phyloP scores from a whole-genome alignment of 2,329 filamentous ascomycete species.

The Paecilomyces variotii region DNA sequence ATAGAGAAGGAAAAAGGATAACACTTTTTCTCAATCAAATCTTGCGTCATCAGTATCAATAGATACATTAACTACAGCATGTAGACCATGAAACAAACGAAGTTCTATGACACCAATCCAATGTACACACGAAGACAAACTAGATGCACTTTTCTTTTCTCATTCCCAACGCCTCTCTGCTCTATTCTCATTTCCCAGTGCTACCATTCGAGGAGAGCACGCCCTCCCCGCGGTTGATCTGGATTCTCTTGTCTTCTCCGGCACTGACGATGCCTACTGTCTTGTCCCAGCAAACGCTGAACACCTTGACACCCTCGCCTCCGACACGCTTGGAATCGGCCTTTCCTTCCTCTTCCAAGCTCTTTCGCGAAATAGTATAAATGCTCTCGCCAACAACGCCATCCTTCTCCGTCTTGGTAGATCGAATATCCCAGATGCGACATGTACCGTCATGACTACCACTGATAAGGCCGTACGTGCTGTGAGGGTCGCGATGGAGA shows the following conservation, averaged over 20 bases:
- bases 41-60: background rate
- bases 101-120: background rate
- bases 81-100: background rate
- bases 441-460: conserved; percentile 90
- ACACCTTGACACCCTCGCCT: conserved; percentile 84
- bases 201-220: conserved; percentile 24
- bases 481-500: conserved; percentile 55
- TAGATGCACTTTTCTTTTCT: conserved; percentile 1
- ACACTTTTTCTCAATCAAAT: background rate
- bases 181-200: conserved; percentile 9
- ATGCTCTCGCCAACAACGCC: conserved; percentile 61
- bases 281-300: conserved; percentile 78
- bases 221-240: conserved; percentile 68
- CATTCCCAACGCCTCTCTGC: conserved; percentile 12
- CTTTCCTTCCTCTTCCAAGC: conserved; percentile 55
- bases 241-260: conserved; percentile 89
- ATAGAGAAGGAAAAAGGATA: background rate
- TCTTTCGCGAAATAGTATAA: conserved; percentile 72
- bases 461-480: conserved; percentile 74
- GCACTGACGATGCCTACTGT: conserved; percentile 82
- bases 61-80: background rate
- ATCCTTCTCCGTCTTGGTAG: conserved; percentile 52
- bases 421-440: conserved; percentile 83
- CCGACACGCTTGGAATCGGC: conserved; percentile 51
- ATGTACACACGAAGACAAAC: background rate